A percentile compares a stretch with the other conserved stretches of the same genome.
These are phyloP conservation scores for Phytopythium oedochilum DNA, from an alignment of 352 stramenopile genomes.

Conservation along the genomic window DNA sequence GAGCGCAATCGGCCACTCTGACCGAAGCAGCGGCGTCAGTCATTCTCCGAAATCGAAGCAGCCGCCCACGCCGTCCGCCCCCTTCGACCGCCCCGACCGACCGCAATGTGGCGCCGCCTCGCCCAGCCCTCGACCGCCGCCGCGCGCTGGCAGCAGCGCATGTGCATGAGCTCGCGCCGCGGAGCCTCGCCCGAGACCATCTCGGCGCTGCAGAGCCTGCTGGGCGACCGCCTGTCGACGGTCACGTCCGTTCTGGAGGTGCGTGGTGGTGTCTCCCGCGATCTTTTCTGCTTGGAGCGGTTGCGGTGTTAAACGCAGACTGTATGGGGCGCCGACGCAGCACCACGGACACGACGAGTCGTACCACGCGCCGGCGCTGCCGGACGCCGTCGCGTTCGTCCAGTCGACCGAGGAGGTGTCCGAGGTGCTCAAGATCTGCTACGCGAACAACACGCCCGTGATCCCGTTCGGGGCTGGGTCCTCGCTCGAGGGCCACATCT, in stretches of 20 bases:
- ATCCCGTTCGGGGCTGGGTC: conserved; percentile 92
- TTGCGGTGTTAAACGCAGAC: conserved; percentile 1
- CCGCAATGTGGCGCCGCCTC: conserved; percentile 26
- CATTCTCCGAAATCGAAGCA: conserved; percentile 24
- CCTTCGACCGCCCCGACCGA: not conserved
- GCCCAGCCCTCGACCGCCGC: conserved; percentile 3
- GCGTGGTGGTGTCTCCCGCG: no score
- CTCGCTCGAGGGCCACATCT: conserved; percentile 95
- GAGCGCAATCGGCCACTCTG: not conserved
- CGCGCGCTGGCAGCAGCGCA: conserved; percentile 4
- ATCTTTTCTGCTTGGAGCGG: not conserved
- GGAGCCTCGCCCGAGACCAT: conserved; percentile 44
- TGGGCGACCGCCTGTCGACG: conserved; percentile 67
- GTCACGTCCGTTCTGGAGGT: conserved; percentile 56
- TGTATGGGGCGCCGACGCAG: conserved; percentile 8
- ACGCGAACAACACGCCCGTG: conserved; percentile 73
- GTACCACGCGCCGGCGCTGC: conserved; percentile 78
- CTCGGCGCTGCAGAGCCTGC: conserved; percentile 41
- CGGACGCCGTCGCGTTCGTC: conserved; percentile 85
- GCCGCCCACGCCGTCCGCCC: conserved; percentile 1
- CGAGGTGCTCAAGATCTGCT: conserved; percentile 87
- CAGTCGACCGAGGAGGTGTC: conserved; percentile 84
- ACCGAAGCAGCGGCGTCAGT: conserved; percentile 5
- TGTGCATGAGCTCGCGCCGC: conserved; percentile 22
- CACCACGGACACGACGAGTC: conserved; percentile 90